Evolutionary conservation across 768 basidiomycete species (phyloP).

Genomic region (Amanita subjunquillea): DNA sequence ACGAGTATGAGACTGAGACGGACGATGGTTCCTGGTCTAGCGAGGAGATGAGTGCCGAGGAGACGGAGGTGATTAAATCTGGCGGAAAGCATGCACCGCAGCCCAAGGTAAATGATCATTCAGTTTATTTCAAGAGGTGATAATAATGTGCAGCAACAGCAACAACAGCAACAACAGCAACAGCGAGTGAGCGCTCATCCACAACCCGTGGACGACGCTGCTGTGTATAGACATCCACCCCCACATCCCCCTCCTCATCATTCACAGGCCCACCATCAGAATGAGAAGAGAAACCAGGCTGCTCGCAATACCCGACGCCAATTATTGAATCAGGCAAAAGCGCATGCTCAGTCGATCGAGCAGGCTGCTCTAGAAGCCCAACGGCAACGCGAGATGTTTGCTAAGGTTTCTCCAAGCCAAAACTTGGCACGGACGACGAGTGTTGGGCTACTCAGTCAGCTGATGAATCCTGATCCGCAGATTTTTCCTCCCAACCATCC

Average conservation of each 20-base stretch:
- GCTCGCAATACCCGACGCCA: conserved; percentile 7
- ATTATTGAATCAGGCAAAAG: conserved; percentile 14
- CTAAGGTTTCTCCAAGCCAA: conserved; percentile 54
- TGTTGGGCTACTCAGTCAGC: conserved; percentile 49
- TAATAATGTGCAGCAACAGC: neutral
- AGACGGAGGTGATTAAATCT: neutral
- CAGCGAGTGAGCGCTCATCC: conserved; percentile 6
- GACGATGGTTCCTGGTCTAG: conserved; percentile 48
- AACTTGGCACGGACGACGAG: conserved; percentile 23
- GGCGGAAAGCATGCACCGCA: neutral
- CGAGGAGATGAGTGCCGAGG: conserved; percentile 36
- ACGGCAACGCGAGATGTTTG: conserved; percentile 61
- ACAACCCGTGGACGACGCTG: neutral
- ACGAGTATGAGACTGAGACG: conserved; percentile 36
- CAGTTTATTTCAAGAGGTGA: neutral
- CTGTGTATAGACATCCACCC: conserved; percentile 17
- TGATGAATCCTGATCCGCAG: conserved; percentile 63
- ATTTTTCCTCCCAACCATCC: conserved; percentile 51
- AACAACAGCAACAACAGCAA: conserved; percentile 11
- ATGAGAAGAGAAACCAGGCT: conserved; percentile 12
- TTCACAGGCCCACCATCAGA: conserved; percentile 7
- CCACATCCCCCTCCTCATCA: conserved; percentile 8
- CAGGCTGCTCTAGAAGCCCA: conserved; percentile 54
- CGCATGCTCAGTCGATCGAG: conserved; percentile 21
- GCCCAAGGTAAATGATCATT: neutral